phyloP scores from a whole-genome alignment of 371 early-diverging fungal species.

The Mucor indicus region DNA sequence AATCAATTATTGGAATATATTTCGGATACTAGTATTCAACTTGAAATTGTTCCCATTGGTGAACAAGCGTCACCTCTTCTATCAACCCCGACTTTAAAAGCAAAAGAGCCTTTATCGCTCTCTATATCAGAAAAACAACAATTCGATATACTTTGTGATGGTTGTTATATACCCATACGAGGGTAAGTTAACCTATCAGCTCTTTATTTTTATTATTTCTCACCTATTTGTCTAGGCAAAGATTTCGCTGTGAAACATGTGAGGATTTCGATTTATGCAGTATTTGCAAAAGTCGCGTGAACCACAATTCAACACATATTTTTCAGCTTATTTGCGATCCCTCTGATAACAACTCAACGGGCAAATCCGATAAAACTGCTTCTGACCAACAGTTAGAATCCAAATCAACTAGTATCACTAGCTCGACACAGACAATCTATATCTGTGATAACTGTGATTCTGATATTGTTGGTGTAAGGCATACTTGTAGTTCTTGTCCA shows the following conservation, averaged over 20 bases:
- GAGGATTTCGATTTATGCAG: constrained; percentile 53
- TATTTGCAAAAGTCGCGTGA: constrained; percentile 27
- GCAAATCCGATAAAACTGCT: too few relatives aligned
- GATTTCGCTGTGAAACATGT: constrained; percentile 46
- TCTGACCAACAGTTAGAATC: too few relatives aligned
- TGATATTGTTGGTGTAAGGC: constrained; percentile 41
- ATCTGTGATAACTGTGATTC: constrained; percentile 49
- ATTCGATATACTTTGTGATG: constrained; percentile 43
- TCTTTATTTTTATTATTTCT: too few relatives aligned
- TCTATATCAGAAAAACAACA: constrained; percentile 6
- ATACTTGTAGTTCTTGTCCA: constrained; percentile 44
- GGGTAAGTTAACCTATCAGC: constrained; percentile 25
- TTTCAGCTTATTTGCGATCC: constrained; percentile 30
- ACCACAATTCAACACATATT: constrained; percentile 22
- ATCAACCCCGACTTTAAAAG: too few relatives aligned
- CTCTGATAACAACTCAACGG: too few relatives aligned
- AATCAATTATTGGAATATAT: too few relatives aligned
- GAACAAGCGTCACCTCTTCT: too few relatives aligned
- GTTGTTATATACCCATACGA: constrained; percentile 34
- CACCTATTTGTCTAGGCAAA: constrained; percentile 7
- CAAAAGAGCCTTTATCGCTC: too few relatives aligned
- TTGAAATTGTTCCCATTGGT: too few relatives aligned
- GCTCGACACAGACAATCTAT: too few relatives aligned
- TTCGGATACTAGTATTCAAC: too few relatives aligned
- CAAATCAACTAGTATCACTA: too few relatives aligned